Evolutionary conservation across 2,329 filamentous ascomycete genomes (phyloP), one percentile per base, ranked within the genome.

Genomic region (Fusarium brevicatenulatum): DNA sequence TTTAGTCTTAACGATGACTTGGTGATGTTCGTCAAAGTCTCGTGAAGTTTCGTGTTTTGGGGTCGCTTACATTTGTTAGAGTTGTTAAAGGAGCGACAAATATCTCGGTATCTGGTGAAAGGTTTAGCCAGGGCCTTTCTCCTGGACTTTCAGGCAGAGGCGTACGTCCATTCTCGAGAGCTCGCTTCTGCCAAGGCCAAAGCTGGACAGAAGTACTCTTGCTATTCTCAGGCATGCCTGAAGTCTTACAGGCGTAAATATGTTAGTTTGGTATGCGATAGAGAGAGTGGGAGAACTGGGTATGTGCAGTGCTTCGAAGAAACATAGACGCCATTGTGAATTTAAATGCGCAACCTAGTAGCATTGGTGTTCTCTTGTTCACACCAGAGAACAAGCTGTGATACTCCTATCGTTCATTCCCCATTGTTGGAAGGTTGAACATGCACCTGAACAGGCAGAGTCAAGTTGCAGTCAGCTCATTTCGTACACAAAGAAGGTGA

Each of bases 61-160:
- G 16, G 23, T 1, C 6, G 23, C 23, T 28, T 36, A 1, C 30
- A 32, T 28, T 25, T 28, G 13, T 15, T 13, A 18, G 2, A 21
- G 37, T 7, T 1, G 7, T 11, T 7, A 23, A 40, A 21, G 30
- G 13, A 37, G 32, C 6, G 4, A 8, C 12, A 25, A 25, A 37
- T 39, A 25, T 19, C 18, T 39, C 18, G 4, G n/a, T 7, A 28
- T 21, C 25, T 21, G 28, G 25, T 18, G 28, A 28, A n/a, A 34
- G 5, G 13, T 12, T 15, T 2, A 68, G 37, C 63, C 68, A 71
- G 5, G 53, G 53, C 6, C 43, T 44, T 3, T 42, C 63, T 12
- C 57, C 63, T 9, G 53, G 47, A 2, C 36, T 32, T 21, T 72
- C 68, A 3, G 68, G 68, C 0, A 71, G 18, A 2, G 68, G 68